Conservation (phyloP, 2,329 filamentous ascomycete species). For the Botrytis cinerea region DNA sequence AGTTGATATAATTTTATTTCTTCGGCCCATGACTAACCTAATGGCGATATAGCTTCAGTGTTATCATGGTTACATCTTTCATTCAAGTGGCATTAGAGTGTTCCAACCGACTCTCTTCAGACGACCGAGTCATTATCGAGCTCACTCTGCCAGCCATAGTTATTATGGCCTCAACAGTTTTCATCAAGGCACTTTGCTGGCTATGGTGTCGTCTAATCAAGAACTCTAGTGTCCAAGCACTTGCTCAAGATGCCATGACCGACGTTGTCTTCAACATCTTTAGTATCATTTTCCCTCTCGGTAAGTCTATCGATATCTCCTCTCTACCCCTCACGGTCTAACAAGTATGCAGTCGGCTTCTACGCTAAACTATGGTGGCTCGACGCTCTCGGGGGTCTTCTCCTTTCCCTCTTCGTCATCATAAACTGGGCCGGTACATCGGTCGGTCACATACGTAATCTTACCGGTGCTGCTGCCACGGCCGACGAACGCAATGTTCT, state of each 20-base stretch:
- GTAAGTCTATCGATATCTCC: constrained; percentile 29
- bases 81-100: constrained; percentile 62
- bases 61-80: constrained; percentile 65
- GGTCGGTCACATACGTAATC: constrained; percentile 58
- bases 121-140: constrained; percentile 49
- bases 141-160: constrained; percentile 56
- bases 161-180: constrained; percentile 58
- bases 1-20: not conserved
- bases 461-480: constrained; percentile 59
- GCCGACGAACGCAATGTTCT: constrained; percentile 56
- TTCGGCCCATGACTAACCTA: not conserved
- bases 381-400: constrained; percentile 60
- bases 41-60: constrained; percentile 48
- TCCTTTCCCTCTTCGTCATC: constrained; percentile 67
- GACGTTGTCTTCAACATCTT: constrained; percentile 66
- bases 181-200: constrained; percentile 62
- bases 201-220: constrained; percentile 60
- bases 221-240: constrained; percentile 63
- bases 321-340: not conserved
- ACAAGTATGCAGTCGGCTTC: constrained; percentile 51
- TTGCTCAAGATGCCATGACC: constrained; percentile 64
- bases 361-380: constrained; percentile 65
- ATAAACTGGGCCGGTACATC: constrained; percentile 67
- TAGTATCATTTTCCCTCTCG: constrained; percentile 60
- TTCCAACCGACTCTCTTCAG: constrained; percentile 56